Base-by-base conservation (phyloP, 2,329 filamentous ascomycete species). In the Chaetoscypha palmicola region DNA sequence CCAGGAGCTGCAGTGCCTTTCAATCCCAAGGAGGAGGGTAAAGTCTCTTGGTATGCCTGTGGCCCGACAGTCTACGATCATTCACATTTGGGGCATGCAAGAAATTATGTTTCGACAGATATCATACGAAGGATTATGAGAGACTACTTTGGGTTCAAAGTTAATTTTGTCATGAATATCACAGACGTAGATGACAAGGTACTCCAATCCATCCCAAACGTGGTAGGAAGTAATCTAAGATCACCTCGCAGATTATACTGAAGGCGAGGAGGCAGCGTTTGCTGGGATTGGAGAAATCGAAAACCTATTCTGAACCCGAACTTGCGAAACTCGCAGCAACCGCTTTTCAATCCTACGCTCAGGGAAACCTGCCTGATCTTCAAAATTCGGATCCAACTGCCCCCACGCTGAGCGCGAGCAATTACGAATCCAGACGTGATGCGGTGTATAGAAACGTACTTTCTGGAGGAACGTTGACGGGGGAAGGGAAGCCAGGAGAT, bases 201-300 rank as follows among this genome's bases (percentile, higher is more conserved):
- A 38, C 7, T 49, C 24, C 12, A 19, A 46, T 10, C 21, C 20
- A 26, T 32, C 26, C 16, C 31, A 12, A 23, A 39, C 22, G 21
- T 45, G 14, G 31, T 23, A 33, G 11, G 4, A 16, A 1, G 30
- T 32, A 26, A 42, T 53, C n/a, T n/a, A n/a, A n/a, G 46, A 50
- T 41, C 10, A 20, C 5, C 10, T 14, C 40, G 34, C 50, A 80
- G 71, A 86, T 86, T 59, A 85, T 86, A 51, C 63, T 85, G 10
- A 72, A 80, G 51, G 82, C 84, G 11, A 74, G 91, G 58, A 81
- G 92, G 66, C 83, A 92, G 59, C 78, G 89, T 60, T 67, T 96
- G 26, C 80, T 95, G 45, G 77, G 91, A 49, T 82, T 86, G 62
- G 79, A 84, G 47, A 79, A 81, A 65, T 83, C 86, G 61, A 92